Base-by-base conservation (phyloP, 306 rosid genomes). In the Rosa rugosa region DNA sequence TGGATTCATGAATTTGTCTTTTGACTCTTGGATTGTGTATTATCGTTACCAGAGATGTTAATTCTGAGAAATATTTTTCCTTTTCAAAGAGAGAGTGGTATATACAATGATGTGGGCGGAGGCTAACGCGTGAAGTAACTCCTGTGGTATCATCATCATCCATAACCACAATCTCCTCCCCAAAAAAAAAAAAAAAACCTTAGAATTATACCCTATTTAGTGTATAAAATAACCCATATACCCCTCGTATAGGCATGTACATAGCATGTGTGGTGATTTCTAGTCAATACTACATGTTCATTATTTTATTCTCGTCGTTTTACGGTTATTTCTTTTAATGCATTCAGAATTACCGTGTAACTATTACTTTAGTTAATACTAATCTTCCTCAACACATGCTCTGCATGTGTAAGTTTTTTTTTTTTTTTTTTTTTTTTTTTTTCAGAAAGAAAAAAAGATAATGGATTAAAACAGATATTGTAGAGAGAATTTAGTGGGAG, bases 61-160 rank as follows among this genome's bases (percentile, higher is more conserved):
- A 62, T 62, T 62, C 45, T 36, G 46, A 7, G 38, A 18, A 3
- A 9, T 5, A 12, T 27, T 38, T 27, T 59, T 63, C 69, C 69
- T 31, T 31, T 59, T 23, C 9, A 31, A n/a, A 25, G 4, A 6
- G 62, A 56, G 62, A 14, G 11, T 42, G 46, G 46, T 11, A 7
- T 44, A 17, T 51, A 4, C 1, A 14, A 51, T 18, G n/a, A 4
- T 51, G 46, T 44, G 46, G 46, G 46, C 46, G 46, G 46, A 62
- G 18, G 40, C 69, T 62, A 63, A 31, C 42, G 69, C 69, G 69
- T 63, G 69, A 63, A 25, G 69, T 63, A 63, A 63, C 69, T 13
- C 27, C 18, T 62, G 27, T 1, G 68, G 8, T 27, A 3, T 12
- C 68, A 62, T 20, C 46, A 31, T 31, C 17, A 59, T 59, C 65